These are phyloP conservation scores for Ampelocalamus luodianensis DNA, from an alignment of 176 grass and related monocot species.

Conservation along the genomic window DNA sequence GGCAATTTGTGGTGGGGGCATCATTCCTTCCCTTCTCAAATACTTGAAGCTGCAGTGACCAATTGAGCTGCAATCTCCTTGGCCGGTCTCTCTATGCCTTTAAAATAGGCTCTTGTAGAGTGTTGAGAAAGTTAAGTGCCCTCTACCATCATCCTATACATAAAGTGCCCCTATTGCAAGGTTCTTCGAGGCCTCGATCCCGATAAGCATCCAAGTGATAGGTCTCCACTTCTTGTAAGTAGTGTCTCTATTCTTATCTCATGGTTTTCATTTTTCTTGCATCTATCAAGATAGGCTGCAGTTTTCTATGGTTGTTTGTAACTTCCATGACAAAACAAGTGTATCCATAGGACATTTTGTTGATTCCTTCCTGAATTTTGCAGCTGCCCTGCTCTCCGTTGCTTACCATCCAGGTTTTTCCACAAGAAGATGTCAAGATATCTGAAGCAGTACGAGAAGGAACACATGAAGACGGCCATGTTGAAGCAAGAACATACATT, in stretches of 20 bases:
- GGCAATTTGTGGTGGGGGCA: conserved; percentile 40
- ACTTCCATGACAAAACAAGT: background rate
- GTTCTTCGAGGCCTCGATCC: conserved; percentile 42
- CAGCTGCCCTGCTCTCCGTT: background rate
- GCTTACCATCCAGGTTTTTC: background rate
- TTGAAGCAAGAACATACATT: conserved; percentile 62
- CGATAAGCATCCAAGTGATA: conserved; percentile 40
- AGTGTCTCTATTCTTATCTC: background rate
- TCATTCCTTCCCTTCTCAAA: conserved; percentile 38
- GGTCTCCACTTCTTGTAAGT: conserved; percentile 34
- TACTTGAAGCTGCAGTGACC: conserved; percentile 37
- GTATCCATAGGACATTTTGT: background rate
- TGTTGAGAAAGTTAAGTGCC: conserved; percentile 43
- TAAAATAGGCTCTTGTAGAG: conserved; percentile 42
- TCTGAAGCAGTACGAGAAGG: conserved; percentile 54
- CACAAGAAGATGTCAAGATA: conserved; percentile 39
- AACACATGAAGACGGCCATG: conserved; percentile 68
- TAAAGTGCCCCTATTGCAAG: conserved; percentile 13
- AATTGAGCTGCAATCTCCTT: conserved; percentile 27
- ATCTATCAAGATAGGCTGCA: background rate
- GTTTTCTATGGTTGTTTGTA: background rate
- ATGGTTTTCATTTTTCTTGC: conserved; percentile 6
- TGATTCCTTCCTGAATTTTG: conserved; percentile 15
- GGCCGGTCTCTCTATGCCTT: conserved; percentile 27
- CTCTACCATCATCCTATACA: background rate